Percentiles rank a stretch among this genome's conserved stretches.
Evolutionary conservation across 441 rosid species (phyloP).

Genomic region (Adansonia rubrostipa): DNA sequence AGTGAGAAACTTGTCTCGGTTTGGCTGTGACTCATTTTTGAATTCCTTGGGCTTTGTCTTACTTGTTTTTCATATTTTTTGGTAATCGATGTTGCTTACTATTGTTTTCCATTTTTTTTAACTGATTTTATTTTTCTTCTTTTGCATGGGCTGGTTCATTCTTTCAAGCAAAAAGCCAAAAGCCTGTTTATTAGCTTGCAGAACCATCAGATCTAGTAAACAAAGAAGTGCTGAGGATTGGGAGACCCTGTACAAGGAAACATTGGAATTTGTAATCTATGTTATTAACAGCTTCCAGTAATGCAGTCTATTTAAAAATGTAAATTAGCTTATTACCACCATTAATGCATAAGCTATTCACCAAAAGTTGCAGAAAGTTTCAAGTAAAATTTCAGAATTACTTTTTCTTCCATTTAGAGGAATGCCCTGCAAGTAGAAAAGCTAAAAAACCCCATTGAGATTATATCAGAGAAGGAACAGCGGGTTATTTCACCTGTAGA

Average conservation of each 20-base stretch:
- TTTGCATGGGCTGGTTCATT: slow-evolving; percentile 55
- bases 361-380: no score
- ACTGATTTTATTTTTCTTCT: slow-evolving; percentile 37
- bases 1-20: slow-evolving; percentile 33
- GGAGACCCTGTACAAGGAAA: slow-evolving; percentile 50
- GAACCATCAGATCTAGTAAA: slow-evolving; percentile 66
- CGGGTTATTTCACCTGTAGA: slow-evolving; percentile 67
- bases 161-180: slow-evolving; percentile 65
- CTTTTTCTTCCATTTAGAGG: neutral
- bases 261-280: slow-evolving; percentile 60
- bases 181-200: slow-evolving; percentile 55
- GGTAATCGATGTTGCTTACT: slow-evolving; percentile 44
- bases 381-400: neutral
- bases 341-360: slow-evolving; percentile 20
- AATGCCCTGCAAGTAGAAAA: slow-evolving; percentile 13
- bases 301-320: slow-evolving; percentile 37
- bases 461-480: slow-evolving; percentile 13
- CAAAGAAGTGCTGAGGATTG: slow-evolving; percentile 52
- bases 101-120: slow-evolving; percentile 25
- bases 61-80: slow-evolving; percentile 27
- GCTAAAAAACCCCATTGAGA: neutral
- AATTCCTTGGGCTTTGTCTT: slow-evolving; percentile 53
- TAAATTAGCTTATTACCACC: slow-evolving; percentile 30
- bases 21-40: slow-evolving; percentile 37
- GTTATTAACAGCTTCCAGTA: slow-evolving; percentile 35